These are phyloP conservation scores for Cenchrus americanus DNA, from an alignment of 176 grass and related monocot genomes.

Conservation along the genomic window DNA sequence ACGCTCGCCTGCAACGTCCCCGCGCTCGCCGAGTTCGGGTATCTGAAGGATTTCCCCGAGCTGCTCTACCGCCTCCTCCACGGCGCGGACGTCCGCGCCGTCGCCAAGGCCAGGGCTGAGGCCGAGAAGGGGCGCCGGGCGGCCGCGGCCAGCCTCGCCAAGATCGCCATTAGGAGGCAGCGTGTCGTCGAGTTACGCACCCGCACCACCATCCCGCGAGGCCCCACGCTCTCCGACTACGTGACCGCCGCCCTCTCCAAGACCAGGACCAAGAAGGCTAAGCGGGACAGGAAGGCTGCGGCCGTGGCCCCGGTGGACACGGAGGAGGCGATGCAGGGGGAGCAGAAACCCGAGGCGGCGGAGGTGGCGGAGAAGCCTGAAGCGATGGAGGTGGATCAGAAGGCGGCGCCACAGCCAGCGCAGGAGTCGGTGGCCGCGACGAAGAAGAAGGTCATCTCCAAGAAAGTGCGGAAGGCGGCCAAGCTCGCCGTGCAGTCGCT, in stretches of 20 bases:
- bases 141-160: not conserved
- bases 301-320: not conserved
- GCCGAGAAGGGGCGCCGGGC: not conserved
- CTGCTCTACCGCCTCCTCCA: slow-evolving; percentile 28
- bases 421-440: not conserved
- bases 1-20: slow-evolving; percentile 50
- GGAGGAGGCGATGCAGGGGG: not conserved
- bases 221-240: not conserved
- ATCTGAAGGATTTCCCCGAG: slow-evolving; percentile 28
- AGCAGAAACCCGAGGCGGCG: not conserved
- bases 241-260: not conserved
- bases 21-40: slow-evolving; percentile 37
- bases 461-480: slow-evolving; percentile 31
- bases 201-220: not conserved
- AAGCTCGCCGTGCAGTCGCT: slow-evolving; percentile 49
- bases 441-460: not conserved
- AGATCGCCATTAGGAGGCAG: not conserved
- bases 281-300: not conserved
- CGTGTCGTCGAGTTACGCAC: not conserved
- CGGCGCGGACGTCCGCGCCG: slow-evolving; percentile 14
- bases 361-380: not conserved
- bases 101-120: not conserved
- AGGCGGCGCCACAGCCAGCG: not conserved
- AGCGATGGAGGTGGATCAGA: slow-evolving; percentile 7
- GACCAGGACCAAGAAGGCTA: not conserved